Evolutionary conservation across 1,284 basidiomycete species (phyloP), one percentile per base, ranked within the genome.

Genomic region (Earliella scabrosa): DNA sequence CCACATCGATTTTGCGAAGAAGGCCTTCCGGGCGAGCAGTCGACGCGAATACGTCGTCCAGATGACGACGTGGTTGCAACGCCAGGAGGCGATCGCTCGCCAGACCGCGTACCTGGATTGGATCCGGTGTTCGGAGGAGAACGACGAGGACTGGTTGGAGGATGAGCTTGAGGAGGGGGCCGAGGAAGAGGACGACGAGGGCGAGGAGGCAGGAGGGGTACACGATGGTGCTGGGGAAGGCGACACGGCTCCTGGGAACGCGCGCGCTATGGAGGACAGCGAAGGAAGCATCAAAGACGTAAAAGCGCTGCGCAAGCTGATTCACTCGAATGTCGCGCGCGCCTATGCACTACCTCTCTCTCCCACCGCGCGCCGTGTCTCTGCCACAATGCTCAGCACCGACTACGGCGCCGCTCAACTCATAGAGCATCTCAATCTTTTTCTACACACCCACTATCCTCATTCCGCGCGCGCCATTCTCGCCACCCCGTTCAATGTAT

Each of bases 21-120:
- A 64, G 1, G 68, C 57, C 0, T 73, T 67, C 47, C 49, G 57
- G 5, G 67, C 67, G 0, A 61, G 53, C 11, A 72, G 71, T 52
- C 52, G 58, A 2, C 23, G 51, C 0, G 65, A 73, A 23, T 63
- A 68, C 32, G 46, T 60, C 4, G 43, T 45, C 0, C 65, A 71
- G 18, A 72, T 73, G 71, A 60, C 63, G 7, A 40, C 20, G 1
- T 71, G 69, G 70, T 50, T 73, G 8, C n/a, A 38, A 13, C 26
- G 54, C 4, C 55, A 45, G 26, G 55, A 52, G 16, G 4, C 29
- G n/a, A 38, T 50, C 20, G 35, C 13, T 4, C 38, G 34, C 7
- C 35, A 14, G 2, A 2, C 23, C 0, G 20, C 35, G 26, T 50
- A 50, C 18, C 35, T 50, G 10, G 9, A 20, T 2, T 50, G 47